These are phyloP conservation scores for Apiospora saccharicola DNA, from an alignment of 2,329 filamentous ascomycete genomes.

Conservation along the genomic window DNA sequence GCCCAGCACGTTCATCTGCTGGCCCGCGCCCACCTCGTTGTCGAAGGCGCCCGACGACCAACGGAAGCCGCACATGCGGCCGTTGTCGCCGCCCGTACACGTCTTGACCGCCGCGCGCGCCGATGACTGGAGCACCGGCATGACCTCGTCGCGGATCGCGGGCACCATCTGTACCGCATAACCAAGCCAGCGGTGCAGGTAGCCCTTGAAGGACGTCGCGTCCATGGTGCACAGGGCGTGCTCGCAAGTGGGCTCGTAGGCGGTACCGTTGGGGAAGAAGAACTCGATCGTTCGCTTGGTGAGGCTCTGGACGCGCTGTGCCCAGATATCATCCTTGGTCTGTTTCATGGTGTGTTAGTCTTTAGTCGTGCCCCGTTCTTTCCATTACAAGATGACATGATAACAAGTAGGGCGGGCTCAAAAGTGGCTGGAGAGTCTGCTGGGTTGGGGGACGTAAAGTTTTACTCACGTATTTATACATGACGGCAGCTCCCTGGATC, in stretches of 20 bases:
- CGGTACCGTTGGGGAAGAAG: slow-evolving; percentile 57
- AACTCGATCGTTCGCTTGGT: slow-evolving; percentile 51
- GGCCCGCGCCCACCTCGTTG: slow-evolving; percentile 58
- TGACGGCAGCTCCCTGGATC: slow-evolving; percentile 49
- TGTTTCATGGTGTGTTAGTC: slow-evolving; percentile 37
- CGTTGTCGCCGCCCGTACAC: slow-evolving; percentile 44
- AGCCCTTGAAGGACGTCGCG: slow-evolving; percentile 63
- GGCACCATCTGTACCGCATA: slow-evolving; percentile 47
- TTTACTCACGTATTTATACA: slow-evolving; percentile 44
- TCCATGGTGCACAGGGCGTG: slow-evolving; percentile 57
- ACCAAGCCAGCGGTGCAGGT: slow-evolving; percentile 57
- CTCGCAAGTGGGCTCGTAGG: slow-evolving; percentile 63
- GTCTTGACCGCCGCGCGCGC: slow-evolving; percentile 48
- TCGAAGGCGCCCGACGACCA: slow-evolving; percentile 36
- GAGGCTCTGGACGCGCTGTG: slow-evolving; percentile 56
- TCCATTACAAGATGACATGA: not conserved
- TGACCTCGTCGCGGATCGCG: slow-evolving; percentile 43
- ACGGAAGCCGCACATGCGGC: slow-evolving; percentile 35
- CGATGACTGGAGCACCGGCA: slow-evolving; percentile 45
- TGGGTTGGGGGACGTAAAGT: not conserved
- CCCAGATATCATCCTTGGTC: slow-evolving; percentile 52
- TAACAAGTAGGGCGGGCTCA: too few species aligned
- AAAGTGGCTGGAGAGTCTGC: not conserved
- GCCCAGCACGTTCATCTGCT: slow-evolving; percentile 60
- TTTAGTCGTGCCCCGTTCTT: not conserved